Conservation (phyloP, 202 grass and related monocot species). For the Sporobolus alterniflorus region DNA sequence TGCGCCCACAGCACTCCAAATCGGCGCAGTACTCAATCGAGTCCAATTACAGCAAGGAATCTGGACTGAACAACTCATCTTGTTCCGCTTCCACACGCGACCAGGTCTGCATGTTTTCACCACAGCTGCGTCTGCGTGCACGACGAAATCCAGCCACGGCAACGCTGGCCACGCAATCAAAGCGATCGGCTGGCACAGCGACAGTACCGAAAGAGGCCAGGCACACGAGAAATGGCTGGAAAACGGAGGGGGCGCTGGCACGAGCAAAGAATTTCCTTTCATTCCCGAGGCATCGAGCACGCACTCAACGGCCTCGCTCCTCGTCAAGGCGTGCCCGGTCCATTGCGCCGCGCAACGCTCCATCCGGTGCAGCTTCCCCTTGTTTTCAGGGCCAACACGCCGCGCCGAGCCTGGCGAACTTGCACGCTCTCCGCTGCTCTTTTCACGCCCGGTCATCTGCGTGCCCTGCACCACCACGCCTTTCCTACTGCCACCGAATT, state of each 20-base stretch:
- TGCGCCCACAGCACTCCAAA: too few species aligned
- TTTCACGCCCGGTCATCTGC: not conserved
- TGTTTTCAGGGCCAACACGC: conserved; percentile 29
- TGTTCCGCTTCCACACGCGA: not conserved
- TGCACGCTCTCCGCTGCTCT: not conserved
- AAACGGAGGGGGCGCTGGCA: conserved; percentile 35
- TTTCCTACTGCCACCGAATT: not conserved
- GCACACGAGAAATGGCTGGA: conserved; percentile 37
- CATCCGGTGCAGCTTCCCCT: not conserved
- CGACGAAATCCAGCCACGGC: not conserved
- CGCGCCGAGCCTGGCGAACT: not conserved
- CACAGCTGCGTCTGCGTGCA: not conserved
- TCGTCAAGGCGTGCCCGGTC: not conserved
- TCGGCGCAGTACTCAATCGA: too few species aligned
- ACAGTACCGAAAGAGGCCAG: conserved; percentile 32
- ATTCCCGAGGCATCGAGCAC: conserved; percentile 61
- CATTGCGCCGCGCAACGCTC: not conserved
- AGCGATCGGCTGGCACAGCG: not conserved
- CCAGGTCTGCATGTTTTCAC: not conserved
- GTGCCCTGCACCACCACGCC: conserved; percentile 7
- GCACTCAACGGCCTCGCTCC: conserved; percentile 18
- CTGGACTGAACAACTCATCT: not conserved
- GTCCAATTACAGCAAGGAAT: not conserved
- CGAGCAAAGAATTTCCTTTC: conserved; percentile 69
- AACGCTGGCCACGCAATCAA: not conserved